Base-by-base conservation (phyloP, 257 asterid genomes). In the Fraxinus quadrangulata region DNA sequence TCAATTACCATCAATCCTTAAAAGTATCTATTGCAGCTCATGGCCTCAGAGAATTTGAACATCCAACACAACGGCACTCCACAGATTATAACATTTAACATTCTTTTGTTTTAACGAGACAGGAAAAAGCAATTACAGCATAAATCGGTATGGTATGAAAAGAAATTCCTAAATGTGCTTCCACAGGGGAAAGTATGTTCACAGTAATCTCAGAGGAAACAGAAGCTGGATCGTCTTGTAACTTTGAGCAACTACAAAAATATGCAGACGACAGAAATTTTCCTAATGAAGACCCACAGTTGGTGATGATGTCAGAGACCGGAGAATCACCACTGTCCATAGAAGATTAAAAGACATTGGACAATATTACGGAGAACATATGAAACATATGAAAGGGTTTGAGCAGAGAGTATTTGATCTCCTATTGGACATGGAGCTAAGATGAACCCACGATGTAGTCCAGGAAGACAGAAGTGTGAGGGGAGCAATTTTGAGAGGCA, bases 11-110 rank as follows among this genome's bases (percentile, higher is more conserved):
- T 37, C 59, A 82, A 28, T 61, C 24, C 13, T 31, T 72, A 40
- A 70, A 66, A 45, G 71, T 78, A 14, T 11, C 5, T 42, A 76
- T 61, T n/a, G 65, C 45, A 72, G 45, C 42, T 33, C 26, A 67
- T 33, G 39, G 61, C 72, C 71, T 5, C 21, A 61, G n/a, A 75
- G 11, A 59, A 70, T 14, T 17, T 54, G 66, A 71, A 37, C 51
- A 37, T 14, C 12, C 34, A 67, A 31, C 16, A 40, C 16, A 67
- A 19, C 51, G 45, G 67, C 34, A 16, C 30, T 42, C 59, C 14
- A 40, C 40, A 21, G 28, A 59, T 8, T 21, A 21, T 23, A 59
- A 0, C 30, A 59, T 59, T 54, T 5, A 7, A 54, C n/a, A 3
- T 56, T n/a, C 6, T 49, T 56, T 56, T 56, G 24, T n/a, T 56